Evolutionary conservation across 2,329 filamentous ascomycete species (phyloP).

Genomic region (Fusarium sp.): DNA sequence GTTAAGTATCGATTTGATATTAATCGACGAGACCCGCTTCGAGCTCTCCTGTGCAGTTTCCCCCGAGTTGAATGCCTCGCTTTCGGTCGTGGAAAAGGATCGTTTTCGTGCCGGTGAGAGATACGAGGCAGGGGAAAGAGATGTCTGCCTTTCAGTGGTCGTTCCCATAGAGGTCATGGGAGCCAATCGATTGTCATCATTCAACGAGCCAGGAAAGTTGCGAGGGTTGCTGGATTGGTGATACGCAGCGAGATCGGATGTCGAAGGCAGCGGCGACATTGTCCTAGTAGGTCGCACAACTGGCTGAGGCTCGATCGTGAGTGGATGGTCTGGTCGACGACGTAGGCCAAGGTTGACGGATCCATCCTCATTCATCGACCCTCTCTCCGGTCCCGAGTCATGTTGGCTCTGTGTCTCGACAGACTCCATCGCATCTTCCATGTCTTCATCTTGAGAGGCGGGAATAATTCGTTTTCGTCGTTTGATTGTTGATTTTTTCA

Average conservation of each 20-base stretch:
- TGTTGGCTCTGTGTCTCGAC: constrained; percentile 50
- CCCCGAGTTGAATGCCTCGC: constrained; percentile 52
- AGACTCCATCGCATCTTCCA: constrained; percentile 59
- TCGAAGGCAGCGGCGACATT: constrained; percentile 53
- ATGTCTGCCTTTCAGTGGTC: constrained; percentile 61
- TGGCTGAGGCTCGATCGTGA: constrained; percentile 58
- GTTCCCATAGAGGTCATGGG: constrained; percentile 60
- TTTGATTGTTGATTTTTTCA: constrained; percentile 99
- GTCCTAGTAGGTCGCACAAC: constrained; percentile 54
- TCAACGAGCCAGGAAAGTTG: constrained; percentile 53
- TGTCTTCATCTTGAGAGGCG: constrained; percentile 64
- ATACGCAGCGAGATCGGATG: constrained; percentile 60
- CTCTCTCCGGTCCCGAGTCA: constrained; percentile 57
- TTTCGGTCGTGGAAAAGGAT: constrained; percentile 69
- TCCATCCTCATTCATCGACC: constrained; percentile 68
- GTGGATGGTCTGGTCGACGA: constrained; percentile 55
- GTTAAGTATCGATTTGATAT: constrained; percentile 79
- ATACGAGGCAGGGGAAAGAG: constrained; percentile 67
- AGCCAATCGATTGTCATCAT: constrained; percentile 65
- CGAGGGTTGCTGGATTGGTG: constrained; percentile 55
- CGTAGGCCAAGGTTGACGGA: constrained; percentile 69
- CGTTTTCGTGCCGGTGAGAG: constrained; percentile 69
- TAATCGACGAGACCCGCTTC: constrained; percentile 76
- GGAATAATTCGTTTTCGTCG: constrained; percentile 93
- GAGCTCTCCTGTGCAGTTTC: constrained; percentile 57